Base-by-base conservation (phyloP, 2,329 filamentous ascomycete genomes). In the Emericellopsis cladophorae region DNA sequence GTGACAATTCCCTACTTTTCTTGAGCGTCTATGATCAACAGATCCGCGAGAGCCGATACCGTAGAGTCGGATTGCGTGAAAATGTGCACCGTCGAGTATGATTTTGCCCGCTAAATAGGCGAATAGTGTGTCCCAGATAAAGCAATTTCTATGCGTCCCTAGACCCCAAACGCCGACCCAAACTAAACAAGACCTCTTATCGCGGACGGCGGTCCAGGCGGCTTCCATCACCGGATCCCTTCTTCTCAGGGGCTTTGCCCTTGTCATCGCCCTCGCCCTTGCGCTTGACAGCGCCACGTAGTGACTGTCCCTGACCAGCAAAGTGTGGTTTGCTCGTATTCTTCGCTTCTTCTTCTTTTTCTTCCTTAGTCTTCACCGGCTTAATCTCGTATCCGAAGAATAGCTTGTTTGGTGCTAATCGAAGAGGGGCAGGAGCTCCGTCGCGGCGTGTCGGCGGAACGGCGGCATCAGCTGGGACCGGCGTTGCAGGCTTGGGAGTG, bases 341-440 rank as follows among this genome's bases (percentile, higher is more conserved):
- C 45, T 78, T 71, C 44, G 74, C 74, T 31, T 77, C 72, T 45
- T 79, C 70, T 40, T 78, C 75, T 55, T 78, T 79, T 43, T 86
- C 78, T 31, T 77, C 81, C 43, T 82, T 78, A 8, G 84, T 85
- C 66, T 87, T 89, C 34, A 93, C 70, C 0, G 90, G 90, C 59
- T 84, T 94, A 56, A 95, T 74, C 54, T 94, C 83, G 54, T 96
- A 98, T 4, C 92, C 92, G 48, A 98, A 94, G 68, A 98, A 98
- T 5, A 98, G 70, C 62, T 95, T 94, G 52, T 92, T 92, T 0
- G 84, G 82, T 0, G 86, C 76, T 40, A 98, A 60, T 23, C 92
- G 75, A 7, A 98, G 71, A 4, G 90, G 88, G 55, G 92, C 84
- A 0, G 90, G 88, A 0, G 88, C 89, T 48, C 90, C 88, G 12